Evolutionary conservation across 805 yeast genomes (phyloP).

Genomic region (Wickerhamomyces rabaulensis): DNA sequence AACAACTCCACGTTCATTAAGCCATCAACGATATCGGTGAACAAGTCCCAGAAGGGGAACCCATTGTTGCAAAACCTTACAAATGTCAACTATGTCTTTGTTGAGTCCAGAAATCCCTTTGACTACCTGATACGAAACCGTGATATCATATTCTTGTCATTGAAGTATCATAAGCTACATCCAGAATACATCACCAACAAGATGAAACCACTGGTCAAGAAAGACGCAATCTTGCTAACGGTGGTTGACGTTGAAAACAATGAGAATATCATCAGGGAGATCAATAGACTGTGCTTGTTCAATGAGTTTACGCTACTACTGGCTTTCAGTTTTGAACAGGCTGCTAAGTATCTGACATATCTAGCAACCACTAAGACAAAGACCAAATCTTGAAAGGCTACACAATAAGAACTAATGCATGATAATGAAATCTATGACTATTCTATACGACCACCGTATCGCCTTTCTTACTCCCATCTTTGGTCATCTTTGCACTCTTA

Average conservation of each 20-base stretch:
- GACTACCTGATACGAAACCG: conserved; percentile 63
- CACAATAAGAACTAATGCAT: conserved; percentile 19
- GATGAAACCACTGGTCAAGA: conserved; percentile 36
- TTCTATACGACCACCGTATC: conserved; percentile 29
- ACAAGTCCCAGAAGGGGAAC: conserved; percentile 66
- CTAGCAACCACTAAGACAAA: conserved; percentile 17
- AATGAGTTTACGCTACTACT: conserved; percentile 36
- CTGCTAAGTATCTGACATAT: conserved; percentile 39
- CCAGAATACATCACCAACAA: conserved; percentile 69
- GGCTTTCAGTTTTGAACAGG: conserved; percentile 47
- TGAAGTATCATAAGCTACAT: conserved; percentile 69
- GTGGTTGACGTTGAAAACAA: conserved; percentile 63
- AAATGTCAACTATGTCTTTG: conserved; percentile 49
- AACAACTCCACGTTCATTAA: conserved; percentile 2
- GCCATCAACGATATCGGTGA: conserved; percentile 43
- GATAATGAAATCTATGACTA: neutral
- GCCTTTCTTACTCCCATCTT: conserved; percentile 73
- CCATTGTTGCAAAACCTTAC: conserved; percentile 56
- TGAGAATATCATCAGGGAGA: conserved; percentile 37
- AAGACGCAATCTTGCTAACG: conserved; percentile 49
- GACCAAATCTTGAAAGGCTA: neutral
- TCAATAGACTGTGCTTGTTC: conserved; percentile 35
- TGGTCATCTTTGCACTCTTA: conserved; percentile 86
- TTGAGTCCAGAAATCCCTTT: conserved; percentile 39
- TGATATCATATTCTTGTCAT: conserved; percentile 55